Conservation (phyloP, 257 asterid genomes). For the Solanum arcanum region DNA sequence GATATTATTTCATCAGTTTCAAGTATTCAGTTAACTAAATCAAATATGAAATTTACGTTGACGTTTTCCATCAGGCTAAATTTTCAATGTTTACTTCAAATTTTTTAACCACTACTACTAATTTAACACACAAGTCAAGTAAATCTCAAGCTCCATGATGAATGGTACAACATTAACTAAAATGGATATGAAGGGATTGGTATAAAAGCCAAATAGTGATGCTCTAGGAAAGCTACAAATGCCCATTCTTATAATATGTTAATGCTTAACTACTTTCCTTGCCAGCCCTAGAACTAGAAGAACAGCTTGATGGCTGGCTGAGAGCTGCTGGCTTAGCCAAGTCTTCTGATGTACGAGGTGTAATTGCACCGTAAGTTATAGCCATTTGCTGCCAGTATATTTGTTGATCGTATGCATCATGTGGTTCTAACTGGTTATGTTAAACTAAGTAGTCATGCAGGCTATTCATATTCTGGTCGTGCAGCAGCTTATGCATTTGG, state of each 20-base stretch:
- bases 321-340: constrained; percentile 47
- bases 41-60: neutral
- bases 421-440: constrained; percentile 6
- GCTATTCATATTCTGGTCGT: constrained; percentile 94
- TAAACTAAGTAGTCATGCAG: constrained; percentile 78
- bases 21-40: neutral
- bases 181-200: neutral
- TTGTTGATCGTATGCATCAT: neutral
- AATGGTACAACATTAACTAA: neutral
- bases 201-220: neutral
- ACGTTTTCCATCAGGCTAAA: neutral
- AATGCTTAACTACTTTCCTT: neutral
- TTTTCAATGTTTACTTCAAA: neutral
- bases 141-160: neutral
- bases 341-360: constrained; percentile 82
- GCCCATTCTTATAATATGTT: neutral
- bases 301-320: constrained; percentile 92
- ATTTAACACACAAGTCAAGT: neutral
- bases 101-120: neutral
- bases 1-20: neutral
- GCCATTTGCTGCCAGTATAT: neutral
- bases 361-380: constrained; percentile 92
- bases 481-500: constrained; percentile 99
- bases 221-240: neutral
- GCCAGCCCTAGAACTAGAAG: constrained; percentile 51